These are phyloP conservation scores for Bruguiera sexangula DNA, from an alignment of 345 rosid species.

Conservation along the genomic window DNA sequence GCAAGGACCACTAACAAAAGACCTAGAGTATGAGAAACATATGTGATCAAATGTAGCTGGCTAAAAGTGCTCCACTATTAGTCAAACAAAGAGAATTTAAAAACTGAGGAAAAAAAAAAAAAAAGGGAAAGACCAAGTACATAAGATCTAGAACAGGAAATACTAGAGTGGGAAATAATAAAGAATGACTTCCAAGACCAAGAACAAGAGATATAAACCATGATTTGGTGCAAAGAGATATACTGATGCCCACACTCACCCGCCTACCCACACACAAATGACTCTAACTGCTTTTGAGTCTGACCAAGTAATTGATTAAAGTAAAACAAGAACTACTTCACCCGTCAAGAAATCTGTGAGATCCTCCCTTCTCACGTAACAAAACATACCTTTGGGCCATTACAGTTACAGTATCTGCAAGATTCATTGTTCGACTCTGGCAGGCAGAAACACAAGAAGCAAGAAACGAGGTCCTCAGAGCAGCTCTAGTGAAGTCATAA, in stretches of 20 bases:
- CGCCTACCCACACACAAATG: too few species aligned
- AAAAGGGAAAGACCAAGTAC: too few species aligned
- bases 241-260: neutral
- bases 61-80: too few species aligned
- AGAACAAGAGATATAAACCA: neutral
- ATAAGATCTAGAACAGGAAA: neutral
- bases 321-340: too few species aligned
- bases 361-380: neutral
- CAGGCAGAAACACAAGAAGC: conserved; percentile 97
- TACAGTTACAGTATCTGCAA: conserved; percentile 80
- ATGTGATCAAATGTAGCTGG: too few species aligned
- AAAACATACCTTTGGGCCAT: conserved; percentile 81
- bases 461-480: conserved; percentile 92
- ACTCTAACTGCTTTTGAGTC: too few species aligned
- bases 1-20: neutral
- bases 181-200: neutral
- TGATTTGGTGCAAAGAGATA: neutral
- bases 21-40: too few species aligned
- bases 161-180: too few species aligned
- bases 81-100: too few species aligned
- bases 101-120: too few species aligned
- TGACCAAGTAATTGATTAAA: too few species aligned
- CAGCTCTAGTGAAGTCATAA: conserved; percentile 93
- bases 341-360: too few species aligned
- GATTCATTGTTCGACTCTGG: conserved; percentile 75